Evolutionary conservation across 305 asterid species (phyloP).

Genomic region (Solanum hybrid): DNA sequence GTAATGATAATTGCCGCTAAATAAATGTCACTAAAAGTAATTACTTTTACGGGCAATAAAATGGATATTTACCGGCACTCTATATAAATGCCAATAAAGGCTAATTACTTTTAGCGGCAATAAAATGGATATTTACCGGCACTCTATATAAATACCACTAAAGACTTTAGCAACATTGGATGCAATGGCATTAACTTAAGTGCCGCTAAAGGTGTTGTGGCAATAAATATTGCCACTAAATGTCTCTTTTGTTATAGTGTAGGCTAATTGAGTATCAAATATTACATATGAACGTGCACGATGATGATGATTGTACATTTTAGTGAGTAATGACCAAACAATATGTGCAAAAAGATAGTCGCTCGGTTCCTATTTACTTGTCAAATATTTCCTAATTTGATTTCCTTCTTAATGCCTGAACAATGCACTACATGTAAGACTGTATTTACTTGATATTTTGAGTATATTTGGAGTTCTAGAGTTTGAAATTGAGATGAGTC

Average conservation of each 20-base stretch:
- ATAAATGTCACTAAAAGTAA: no score
- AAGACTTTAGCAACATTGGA: no score
- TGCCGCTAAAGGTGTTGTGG: no score
- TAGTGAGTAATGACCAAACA: neutral
- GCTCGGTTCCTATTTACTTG: neutral
- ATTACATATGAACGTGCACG: neutral
- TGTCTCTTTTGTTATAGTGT: neutral
- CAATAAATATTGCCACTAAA: no score
- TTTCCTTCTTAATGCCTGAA: neutral
- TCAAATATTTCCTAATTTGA: neutral
- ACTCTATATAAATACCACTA: no score
- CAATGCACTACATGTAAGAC: neutral
- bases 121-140: no score
- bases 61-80: no score
- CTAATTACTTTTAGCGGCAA: no score
- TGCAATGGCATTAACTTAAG: no score
- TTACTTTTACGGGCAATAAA: no score
- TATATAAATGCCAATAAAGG: no score
- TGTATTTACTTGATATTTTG: neutral
- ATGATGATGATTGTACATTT: neutral
- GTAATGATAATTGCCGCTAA: no score
- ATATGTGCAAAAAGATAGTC: neutral
- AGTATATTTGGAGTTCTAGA: neutral
- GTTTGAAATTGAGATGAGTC: neutral
- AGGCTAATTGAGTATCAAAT: neutral